Evolutionary conservation across 176 grass and related monocot species (phyloP), one percentile per base, ranked within the genome.

Genomic region (Avena sativa): DNA sequence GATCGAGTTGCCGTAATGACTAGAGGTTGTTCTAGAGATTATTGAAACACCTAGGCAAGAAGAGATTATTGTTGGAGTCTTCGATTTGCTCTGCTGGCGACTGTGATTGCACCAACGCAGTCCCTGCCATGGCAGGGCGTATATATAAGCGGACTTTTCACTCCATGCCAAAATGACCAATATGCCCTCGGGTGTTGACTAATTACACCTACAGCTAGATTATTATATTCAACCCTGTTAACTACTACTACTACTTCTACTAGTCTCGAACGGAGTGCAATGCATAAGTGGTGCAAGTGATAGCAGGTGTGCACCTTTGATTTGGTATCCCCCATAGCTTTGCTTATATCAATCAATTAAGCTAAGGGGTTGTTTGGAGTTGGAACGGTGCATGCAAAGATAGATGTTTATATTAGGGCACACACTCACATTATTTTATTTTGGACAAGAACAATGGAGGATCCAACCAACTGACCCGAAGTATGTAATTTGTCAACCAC

Each of bases 401-500:
- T 74, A 7, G 0, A 34, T 83, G 81, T 46, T 36, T 76, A 76
- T 76, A 55, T 55, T 56, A 86, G 28, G 48, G 26, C 48, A 67
- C 47, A 43, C 57, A 49, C 20, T 21, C 0, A 40, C n/a, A 60
- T 30, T 47, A 59, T 72, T 7, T 47, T 12, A 34, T 19, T 89
- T 12, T 69, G 58, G 73, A 43, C 72, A 63, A 91, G 75, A 77
- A 59, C 48, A 62, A 79, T n/a, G 20, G 57, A 83, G 1, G 43
- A 85, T 71, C 80, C 1, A 89, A 82, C 80, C 67, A 86, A 75
- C 82, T 74, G 88, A 90, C 72, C 72, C 83, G 90, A 79, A 36
- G 48, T 26, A 40, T 81, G 87, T 77, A 91, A 85, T 79, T 81
- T 89, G 79, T 88, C 91, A 96, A 96, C 94, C 74, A 93, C 89